phyloP scores from a whole-genome alignment of 2,329 filamentous ascomycete genomes.

The Herpotrichia juniperi region DNA sequence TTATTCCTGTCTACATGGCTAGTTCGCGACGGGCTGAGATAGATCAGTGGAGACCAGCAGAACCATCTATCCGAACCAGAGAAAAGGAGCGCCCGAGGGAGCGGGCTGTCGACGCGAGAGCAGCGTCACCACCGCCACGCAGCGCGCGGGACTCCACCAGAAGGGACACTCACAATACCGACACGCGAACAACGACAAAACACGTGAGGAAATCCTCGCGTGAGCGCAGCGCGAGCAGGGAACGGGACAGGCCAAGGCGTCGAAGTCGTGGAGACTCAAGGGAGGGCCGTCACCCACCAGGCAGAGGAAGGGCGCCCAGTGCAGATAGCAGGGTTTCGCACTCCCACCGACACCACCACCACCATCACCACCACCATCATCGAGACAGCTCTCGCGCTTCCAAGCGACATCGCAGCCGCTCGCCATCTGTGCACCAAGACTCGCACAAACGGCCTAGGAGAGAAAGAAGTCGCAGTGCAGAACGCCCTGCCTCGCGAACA shows the following conservation, averaged over 20 bases:
- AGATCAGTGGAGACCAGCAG: conserved; percentile 52
- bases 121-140: conserved; percentile 44
- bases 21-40: conserved; percentile 48
- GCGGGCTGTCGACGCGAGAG: conserved; percentile 33
- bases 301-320: conserved; percentile 42
- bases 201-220: conserved; percentile 36
- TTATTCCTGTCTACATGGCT: conserved; percentile 51
- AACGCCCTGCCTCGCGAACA: conserved; percentile 41
- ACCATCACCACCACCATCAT: conserved; percentile 36
- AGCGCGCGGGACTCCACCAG: conserved; percentile 38
- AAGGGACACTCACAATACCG: conserved; percentile 35
- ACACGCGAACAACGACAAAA: conserved; percentile 30
- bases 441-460: conserved; percentile 42
- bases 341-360: conserved; percentile 40
- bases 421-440: conserved; percentile 40
- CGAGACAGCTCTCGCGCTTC: conserved; percentile 45
- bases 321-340: conserved; percentile 42
- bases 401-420: conserved; percentile 47
- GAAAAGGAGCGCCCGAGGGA: conserved; percentile 36
- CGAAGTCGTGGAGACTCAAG: conserved; percentile 39
- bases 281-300: conserved; percentile 44
- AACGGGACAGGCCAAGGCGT: conserved; percentile 37
- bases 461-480: conserved; percentile 40
- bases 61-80: conserved; percentile 41
- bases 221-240: conserved; percentile 39